These are phyloP conservation scores for Lithospermum erythrorhizon DNA, from an alignment of 257 asterid genomes.

Conservation along the genomic window DNA sequence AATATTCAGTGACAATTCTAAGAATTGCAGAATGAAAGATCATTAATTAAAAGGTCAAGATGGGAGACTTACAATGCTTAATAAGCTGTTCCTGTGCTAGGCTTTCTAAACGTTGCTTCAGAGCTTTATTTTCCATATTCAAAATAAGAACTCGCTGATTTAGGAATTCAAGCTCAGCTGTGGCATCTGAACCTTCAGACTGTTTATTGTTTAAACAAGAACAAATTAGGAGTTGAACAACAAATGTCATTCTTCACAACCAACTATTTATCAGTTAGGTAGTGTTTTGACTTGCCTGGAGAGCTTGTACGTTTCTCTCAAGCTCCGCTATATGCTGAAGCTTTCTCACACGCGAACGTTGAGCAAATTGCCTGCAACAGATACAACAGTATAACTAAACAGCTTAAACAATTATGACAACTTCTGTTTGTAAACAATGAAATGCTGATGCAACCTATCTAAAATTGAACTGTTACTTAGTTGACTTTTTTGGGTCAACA, in stretches of 20 bases:
- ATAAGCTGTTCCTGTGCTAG: slow-evolving; percentile 84
- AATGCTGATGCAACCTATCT: neutral
- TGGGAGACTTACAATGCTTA: slow-evolving; percentile 54
- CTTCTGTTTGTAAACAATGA: neutral
- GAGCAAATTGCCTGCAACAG: slow-evolving; percentile 86
- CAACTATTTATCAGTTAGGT: slow-evolving; percentile 10
- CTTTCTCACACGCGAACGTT: slow-evolving; percentile 92
- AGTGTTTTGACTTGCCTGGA: slow-evolving; percentile 54
- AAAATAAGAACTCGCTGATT: slow-evolving; percentile 83
- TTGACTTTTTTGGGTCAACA: too few relatives aligned
- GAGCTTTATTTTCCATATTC: slow-evolving; percentile 86
- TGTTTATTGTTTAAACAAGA: slow-evolving; percentile 45
- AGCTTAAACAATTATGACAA: neutral
- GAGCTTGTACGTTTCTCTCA: slow-evolving; percentile 82
- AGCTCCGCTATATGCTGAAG: slow-evolving; percentile 93
- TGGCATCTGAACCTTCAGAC: slow-evolving; percentile 81
- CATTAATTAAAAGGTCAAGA: neutral
- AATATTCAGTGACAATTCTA: neutral
- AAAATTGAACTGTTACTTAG: too few relatives aligned
- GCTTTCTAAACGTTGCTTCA: slow-evolving; percentile 79
- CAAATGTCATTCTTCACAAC: slow-evolving; percentile 5
- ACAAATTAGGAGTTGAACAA: slow-evolving; percentile 14
- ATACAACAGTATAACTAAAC: slow-evolving; percentile 3
- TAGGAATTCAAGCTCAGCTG: slow-evolving; percentile 86
- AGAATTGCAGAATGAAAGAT: neutral